Evolutionary conservation across 2,329 filamentous ascomycete genomes (phyloP), one percentile per base, ranked within the genome.

Genomic region (Penicillium sp.): DNA sequence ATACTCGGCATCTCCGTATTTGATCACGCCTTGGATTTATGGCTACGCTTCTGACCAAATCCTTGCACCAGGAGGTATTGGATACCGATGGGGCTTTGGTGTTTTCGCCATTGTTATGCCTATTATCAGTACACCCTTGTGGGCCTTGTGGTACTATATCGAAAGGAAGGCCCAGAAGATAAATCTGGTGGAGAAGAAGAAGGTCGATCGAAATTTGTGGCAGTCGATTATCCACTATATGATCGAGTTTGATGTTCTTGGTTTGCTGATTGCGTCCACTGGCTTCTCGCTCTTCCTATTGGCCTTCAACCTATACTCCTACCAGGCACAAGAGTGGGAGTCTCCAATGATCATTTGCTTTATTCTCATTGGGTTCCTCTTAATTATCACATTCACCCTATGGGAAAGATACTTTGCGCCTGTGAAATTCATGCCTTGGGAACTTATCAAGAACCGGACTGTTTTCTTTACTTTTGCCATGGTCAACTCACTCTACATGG

Each of bases 101-200:
- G 73, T 77, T n/a, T 88, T 87, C 62, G 75, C 80, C 29, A 84
- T 89, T 54, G 74, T 88, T 54, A 78, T 82, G 3, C 84, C 85
- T 0, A 65, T 79, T 36, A 75, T 85, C 34, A 79, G 79, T 11
- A 28, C 82, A 5, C 87, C 87, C 0, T 75, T 88, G 5, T 79
- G 81, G 37, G 60, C 72, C 6, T 68, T 87, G 26, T 81, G 87
- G 64, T 74, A 79, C 51, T 71, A 73, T 61, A 84, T 87, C 66
- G 78, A 85, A 54, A 72, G 67, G 43, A 86, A 86, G 64, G 87
- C 87, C 2, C 72, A 76, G 55, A 79, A 78, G 51, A 65, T 75
- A 42, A 85, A 85, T 2, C 59, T 88, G 1, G 73, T 84, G 11
- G 62, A 72, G 18, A 71, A 69, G 19, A 62, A 69, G 5, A 63